These are phyloP conservation scores for Blattamonas nauphoetae DNA, from an alignment of 78 protist species.

Conservation along the genomic window DNA sequence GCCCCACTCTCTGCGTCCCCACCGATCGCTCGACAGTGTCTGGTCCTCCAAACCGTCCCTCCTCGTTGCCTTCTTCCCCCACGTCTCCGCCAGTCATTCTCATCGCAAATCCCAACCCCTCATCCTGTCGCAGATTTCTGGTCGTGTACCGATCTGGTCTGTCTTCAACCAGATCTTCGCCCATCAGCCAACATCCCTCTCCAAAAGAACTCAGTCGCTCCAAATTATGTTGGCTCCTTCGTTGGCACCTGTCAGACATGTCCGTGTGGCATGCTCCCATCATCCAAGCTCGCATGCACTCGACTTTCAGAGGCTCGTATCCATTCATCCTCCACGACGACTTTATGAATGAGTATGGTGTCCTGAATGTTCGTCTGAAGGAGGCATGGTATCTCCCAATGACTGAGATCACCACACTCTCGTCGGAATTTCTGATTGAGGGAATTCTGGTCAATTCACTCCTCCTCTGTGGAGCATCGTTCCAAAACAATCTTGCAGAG, in stretches of 20 bases:
- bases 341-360: neutral
- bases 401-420: neutral
- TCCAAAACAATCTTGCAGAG: neutral
- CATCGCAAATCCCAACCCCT: neutral
- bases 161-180: too few relatives aligned
- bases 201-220: too few relatives aligned
- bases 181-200: too few relatives aligned
- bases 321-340: neutral
- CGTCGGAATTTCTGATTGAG: neutral
- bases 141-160: neutral
- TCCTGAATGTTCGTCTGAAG: neutral
- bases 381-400: neutral
- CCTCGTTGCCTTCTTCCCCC: neutral
- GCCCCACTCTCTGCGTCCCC: too few relatives aligned
- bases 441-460: neutral
- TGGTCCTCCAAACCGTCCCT: neutral
- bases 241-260: too few relatives aligned
- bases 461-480: neutral
- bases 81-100: neutral
- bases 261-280: neutral
- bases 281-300: neutral
- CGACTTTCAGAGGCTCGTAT: neutral
- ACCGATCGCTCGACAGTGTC: too few relatives aligned
- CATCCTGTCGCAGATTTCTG: neutral
- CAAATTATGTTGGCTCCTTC: too few relatives aligned